Evolutionary conservation across 805 yeast genomes (phyloP), one percentile per base, ranked within the genome.

Genomic region (Isabelozyma gotoi): DNA sequence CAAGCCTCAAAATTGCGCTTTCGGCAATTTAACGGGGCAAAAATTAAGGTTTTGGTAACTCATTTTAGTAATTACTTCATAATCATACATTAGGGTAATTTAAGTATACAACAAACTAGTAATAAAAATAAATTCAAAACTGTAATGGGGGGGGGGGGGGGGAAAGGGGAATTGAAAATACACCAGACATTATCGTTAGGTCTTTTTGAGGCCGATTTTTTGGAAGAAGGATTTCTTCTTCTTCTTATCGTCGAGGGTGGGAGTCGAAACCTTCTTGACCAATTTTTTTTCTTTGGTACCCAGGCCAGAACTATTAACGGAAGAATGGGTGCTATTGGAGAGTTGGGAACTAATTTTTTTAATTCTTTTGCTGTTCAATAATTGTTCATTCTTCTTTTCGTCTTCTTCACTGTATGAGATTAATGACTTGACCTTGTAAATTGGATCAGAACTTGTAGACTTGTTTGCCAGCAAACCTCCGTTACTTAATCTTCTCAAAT

Each of bases 351-450:
- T 24, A 14, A 35, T 35, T 20, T 36, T 36, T 14, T 36, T 36
- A 12, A 36, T 12, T 20, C 36, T 39, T 40, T 21, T 32, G 31
- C 34, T 34, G 24, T 39, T 38, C 43, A 39, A 39, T 8, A 15
- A 15, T 15, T 36, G 39, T 24, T 36, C 31, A 35, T 35, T 35
- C 20, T 44, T 51, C 47, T 52, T 52, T 45, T 66, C 69, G 19
- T 61, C 67, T 7, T 58, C 68, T 24, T 64, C 69, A 35, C 57
- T 56, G 47, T 64, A 59, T 31, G 67, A 66, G 20, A 71, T 62
- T 44, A 71, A 52, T 19, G 71, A 63, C 45, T 67, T 67, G n/a
- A 71, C 75, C 47, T 68, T 69, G 56, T 71, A 70, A 14, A 68
- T 67, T 32, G 48, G 53, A 36, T 51, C 52, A 16, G 40, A 35